Conservation (phyloP, 371 early-diverging fungal species). For the Circinella umbellata region DNA sequence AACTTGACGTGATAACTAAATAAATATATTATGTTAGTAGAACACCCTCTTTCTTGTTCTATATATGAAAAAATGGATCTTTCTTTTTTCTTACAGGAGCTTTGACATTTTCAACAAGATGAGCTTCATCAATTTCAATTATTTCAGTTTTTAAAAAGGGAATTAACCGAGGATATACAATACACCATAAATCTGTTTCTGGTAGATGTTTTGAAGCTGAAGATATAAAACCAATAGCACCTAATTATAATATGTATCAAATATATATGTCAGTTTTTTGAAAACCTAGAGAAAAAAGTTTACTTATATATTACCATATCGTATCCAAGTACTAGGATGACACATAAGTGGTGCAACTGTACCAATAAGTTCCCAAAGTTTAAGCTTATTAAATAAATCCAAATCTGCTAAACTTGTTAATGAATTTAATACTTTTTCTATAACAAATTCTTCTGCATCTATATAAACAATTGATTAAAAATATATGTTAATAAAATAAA, state of each 20-base stretch:
- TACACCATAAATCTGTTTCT: slow-evolving; percentile 78
- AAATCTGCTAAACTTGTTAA: slow-evolving; percentile 83
- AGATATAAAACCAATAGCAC: slow-evolving; percentile 77
- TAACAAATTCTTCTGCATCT: slow-evolving; percentile 91
- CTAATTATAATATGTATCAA: slow-evolving; percentile 28
- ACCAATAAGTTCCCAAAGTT: slow-evolving; percentile 74
- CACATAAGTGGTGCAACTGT: slow-evolving; percentile 76
- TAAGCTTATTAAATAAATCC: slow-evolving; percentile 83
- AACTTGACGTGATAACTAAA: slow-evolving; percentile 54
- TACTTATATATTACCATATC: slow-evolving; percentile 54
- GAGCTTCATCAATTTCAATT: slow-evolving; percentile 65
- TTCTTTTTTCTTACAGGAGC: slow-evolving; percentile 61
- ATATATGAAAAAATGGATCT: background rate
- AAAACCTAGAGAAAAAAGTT: too few relatives aligned
- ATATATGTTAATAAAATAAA: too few relatives aligned
- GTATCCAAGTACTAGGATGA: slow-evolving; percentile 87
- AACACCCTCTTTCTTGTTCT: too few relatives aligned
- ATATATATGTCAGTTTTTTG: too few relatives aligned
- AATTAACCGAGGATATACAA: slow-evolving; percentile 74
- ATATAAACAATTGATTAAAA: background rate
- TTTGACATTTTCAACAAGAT: slow-evolving; percentile 68
- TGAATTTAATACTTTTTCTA: slow-evolving; percentile 85
- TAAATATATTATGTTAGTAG: background rate
- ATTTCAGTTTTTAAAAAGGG: slow-evolving; percentile 76
- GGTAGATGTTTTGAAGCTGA: slow-evolving; percentile 70